Percentiles rank a stretch among this genome's conserved stretches.
phyloP scores from a whole-genome alignment of 2,329 filamentous ascomycete species.

The Dendrostoma leiphaemia region DNA sequence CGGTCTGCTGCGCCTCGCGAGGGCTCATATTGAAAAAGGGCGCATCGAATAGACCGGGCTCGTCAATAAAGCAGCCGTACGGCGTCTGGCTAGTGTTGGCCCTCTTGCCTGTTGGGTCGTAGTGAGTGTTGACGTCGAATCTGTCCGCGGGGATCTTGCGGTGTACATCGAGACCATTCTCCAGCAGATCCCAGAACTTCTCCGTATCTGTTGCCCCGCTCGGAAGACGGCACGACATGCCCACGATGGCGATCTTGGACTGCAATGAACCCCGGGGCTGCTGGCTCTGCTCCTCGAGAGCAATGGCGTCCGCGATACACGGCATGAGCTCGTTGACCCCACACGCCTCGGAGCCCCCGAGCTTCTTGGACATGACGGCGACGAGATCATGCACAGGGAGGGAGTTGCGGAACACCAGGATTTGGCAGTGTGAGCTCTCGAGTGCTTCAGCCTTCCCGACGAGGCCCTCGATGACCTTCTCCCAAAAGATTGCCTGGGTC shows the following conservation, averaged over 20 bases:
- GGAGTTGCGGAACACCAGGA: conserved; percentile 27
- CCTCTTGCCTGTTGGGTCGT: conserved; percentile 59
- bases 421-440: conserved; percentile 17
- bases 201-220: conserved; percentile 57
- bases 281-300: too few relatives aligned
- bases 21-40: conserved; percentile 74
- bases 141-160: conserved; percentile 54
- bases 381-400: conserved; percentile 27
- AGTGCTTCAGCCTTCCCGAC: conserved; percentile 9
- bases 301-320: conserved; percentile 20
- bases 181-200: conserved; percentile 60
- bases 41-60: conserved; percentile 66
- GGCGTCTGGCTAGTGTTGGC: conserved; percentile 50
- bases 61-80: conserved; percentile 53
- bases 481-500: conserved; percentile 28
- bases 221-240: conserved; percentile 63
- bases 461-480: conserved; percentile 25
- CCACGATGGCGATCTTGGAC: conserved; percentile 65
- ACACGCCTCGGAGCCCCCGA: conserved; percentile 12
- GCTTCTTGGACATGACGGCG: conserved; percentile 16
- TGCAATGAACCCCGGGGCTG: conserved; percentile 23
- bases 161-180: conserved; percentile 61
- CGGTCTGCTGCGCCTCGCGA: conserved; percentile 58
- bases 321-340: conserved; percentile 22
- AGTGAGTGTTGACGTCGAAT: conserved; percentile 32